Percentiles rank a stretch among this genome's conserved stretches.
Conservation (phyloP, 305 asterid species). For the Rubia tinctorum region DNA sequence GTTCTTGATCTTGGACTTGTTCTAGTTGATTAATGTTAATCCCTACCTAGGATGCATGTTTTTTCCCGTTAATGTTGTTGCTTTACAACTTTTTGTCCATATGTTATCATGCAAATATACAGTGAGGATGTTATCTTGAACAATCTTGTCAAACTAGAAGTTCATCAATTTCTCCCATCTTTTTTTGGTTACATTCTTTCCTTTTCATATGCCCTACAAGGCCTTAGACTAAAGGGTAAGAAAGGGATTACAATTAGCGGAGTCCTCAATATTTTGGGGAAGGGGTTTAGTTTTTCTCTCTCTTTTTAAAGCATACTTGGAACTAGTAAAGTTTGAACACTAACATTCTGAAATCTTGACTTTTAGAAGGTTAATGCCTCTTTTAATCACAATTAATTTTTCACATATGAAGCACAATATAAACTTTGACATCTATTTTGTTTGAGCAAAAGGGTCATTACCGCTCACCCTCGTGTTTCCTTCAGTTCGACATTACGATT, state of each 20-base stretch:
- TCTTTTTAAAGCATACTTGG: background rate
- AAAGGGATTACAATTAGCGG: background rate
- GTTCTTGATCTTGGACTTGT: background rate
- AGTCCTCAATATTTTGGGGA: background rate
- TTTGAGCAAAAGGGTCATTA: no score
- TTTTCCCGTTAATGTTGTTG: background rate
- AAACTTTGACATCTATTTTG: no score
- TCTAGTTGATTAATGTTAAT: constrained; percentile 11
- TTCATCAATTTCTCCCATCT: background rate
- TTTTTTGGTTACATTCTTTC: background rate
- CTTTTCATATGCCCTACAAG: background rate
- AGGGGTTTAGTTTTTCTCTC: background rate
- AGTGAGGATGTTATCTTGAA: background rate
- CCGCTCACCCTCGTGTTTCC: no score
- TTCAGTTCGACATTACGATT: no score
- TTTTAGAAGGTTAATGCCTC: background rate
- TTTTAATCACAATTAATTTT: background rate
- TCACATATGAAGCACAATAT: background rate
- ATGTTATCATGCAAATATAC: constrained; percentile 1
- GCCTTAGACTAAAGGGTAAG: background rate
- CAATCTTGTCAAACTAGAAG: background rate
- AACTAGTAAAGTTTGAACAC: background rate
- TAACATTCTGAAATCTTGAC: background rate
- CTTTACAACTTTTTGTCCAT: constrained; percentile 4
- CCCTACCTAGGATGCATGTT: background rate